These are phyloP conservation scores for Tolypocladium tropicale DNA, from an alignment of 2,329 filamentous ascomycete genomes.

Conservation along the genomic window DNA sequence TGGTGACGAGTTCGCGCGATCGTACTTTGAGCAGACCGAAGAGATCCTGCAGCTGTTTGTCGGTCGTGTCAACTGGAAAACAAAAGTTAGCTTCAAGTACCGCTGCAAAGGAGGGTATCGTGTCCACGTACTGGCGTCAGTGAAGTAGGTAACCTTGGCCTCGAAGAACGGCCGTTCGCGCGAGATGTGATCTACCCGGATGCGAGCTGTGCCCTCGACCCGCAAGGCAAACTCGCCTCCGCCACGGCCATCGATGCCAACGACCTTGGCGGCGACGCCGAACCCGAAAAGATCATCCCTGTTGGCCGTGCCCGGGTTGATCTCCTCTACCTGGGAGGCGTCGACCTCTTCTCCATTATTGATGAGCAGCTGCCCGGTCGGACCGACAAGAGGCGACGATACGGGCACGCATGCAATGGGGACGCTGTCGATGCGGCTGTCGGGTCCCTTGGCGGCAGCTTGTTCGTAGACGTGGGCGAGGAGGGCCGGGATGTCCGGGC, in stretches of 20 bases:
- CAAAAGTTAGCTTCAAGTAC: not conserved
- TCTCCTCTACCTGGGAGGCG: slow-evolving; percentile 28
- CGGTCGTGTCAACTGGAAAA: slow-evolving; percentile 22
- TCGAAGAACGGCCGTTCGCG: slow-evolving; percentile 82
- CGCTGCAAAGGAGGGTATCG: not conserved
- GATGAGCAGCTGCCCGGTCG: slow-evolving; percentile 66
- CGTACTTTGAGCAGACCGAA: slow-evolving; percentile 77
- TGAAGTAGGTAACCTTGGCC: slow-evolving; percentile 61
- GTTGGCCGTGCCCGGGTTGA: slow-evolving; percentile 48
- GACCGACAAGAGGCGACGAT: slow-evolving; percentile 61
- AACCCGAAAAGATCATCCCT: slow-evolving; percentile 71
- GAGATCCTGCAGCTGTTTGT: slow-evolving; percentile 55
- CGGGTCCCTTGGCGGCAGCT: slow-evolving; percentile 56
- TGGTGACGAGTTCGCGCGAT: slow-evolving; percentile 75
- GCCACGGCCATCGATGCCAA: slow-evolving; percentile 65
- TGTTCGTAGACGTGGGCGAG: slow-evolving; percentile 77
- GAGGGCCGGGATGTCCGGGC: slow-evolving; percentile 80
- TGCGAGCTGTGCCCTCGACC: slow-evolving; percentile 74
- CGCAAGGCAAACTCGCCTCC: slow-evolving; percentile 71
- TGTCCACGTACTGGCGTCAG: slow-evolving; percentile 51
- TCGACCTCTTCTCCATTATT: slow-evolving; percentile 49
- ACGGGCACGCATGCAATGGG: slow-evolving; percentile 84
- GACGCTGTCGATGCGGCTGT: slow-evolving; percentile 54
- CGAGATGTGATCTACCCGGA: slow-evolving; percentile 54
- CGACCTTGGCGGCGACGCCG: slow-evolving; percentile 72